phyloP scores from a whole-genome alignment of 192 early-diverging fungal species.

The Podila epicladia region DNA sequence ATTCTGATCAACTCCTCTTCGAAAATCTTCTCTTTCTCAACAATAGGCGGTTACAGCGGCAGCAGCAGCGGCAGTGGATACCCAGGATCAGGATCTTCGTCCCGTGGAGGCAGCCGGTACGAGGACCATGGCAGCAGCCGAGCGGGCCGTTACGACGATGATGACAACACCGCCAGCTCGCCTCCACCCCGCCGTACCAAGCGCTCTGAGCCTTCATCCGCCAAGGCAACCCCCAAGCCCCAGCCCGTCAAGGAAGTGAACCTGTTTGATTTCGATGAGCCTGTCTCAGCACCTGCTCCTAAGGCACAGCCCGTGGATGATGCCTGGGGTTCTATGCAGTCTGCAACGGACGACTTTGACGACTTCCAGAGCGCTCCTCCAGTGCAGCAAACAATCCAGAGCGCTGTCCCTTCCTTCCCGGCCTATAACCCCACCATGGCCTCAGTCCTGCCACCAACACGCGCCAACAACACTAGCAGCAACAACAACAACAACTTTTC shows the following conservation, averaged over 20 bases:
- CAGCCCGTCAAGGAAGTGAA: slow-evolving; percentile 60
- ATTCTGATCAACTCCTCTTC: neutral
- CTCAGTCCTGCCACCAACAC: slow-evolving; percentile 14
- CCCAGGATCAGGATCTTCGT: slow-evolving; percentile 29
- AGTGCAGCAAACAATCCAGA: slow-evolving; percentile 23
- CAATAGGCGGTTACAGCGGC: slow-evolving; percentile 20
- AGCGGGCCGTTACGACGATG: slow-evolving; percentile 52
- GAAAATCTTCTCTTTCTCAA: neutral
- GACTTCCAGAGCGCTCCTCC: slow-evolving; percentile 71
- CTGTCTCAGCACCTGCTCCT: slow-evolving; percentile 17
- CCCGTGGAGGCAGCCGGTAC: slow-evolving; percentile 26
- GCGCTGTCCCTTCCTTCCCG: slow-evolving; percentile 28
- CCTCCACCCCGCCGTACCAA: slow-evolving; percentile 37
- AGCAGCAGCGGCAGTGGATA: slow-evolving; percentile 14
- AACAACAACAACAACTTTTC: slow-evolving; percentile 14
- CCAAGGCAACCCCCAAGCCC: slow-evolving; percentile 30
- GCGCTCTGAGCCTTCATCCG: slow-evolving; percentile 35
- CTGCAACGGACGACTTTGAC: slow-evolving; percentile 67
- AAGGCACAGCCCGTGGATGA: slow-evolving; percentile 27
- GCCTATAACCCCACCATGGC: slow-evolving; percentile 37
- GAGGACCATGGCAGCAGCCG: slow-evolving; percentile 37
- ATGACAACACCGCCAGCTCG: slow-evolving; percentile 20
- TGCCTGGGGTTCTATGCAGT: slow-evolving; percentile 24
- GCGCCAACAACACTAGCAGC: slow-evolving; percentile 27
- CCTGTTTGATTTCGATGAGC: slow-evolving; percentile 77